Evolutionary conservation across 495 filamentous ascomycete genomes (phyloP).

Genomic region (Talaromyces stipitatus): DNA sequence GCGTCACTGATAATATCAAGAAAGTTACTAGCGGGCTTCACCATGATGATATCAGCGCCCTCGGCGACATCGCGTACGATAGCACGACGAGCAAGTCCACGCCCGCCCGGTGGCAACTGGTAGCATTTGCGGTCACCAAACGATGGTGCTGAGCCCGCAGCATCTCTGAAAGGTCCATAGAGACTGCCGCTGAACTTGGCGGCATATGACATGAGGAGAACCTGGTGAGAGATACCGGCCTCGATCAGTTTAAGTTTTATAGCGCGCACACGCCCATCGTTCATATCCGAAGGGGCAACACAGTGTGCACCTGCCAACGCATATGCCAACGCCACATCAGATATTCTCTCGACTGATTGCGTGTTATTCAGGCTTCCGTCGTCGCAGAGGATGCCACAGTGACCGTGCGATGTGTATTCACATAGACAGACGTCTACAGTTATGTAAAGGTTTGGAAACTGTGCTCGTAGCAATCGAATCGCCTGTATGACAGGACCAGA

Average conservation of each 20-base stretch:
- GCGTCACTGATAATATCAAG: conserved; percentile 95
- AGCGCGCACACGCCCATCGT: conserved; percentile 89
- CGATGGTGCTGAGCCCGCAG: conserved; percentile 82
- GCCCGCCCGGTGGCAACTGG: conserved; percentile 84
- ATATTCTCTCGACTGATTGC: conserved; percentile 85
- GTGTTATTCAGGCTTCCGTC: conserved; percentile 90
- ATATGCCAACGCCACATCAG: conserved; percentile 87
- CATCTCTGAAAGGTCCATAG: conserved; percentile 95
- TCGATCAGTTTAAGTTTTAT: conserved; percentile 97
- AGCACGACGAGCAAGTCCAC: conserved; percentile 87
- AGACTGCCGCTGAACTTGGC: conserved; percentile 96
- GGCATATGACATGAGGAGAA: conserved; percentile 92
- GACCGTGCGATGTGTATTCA: conserved; percentile 98
- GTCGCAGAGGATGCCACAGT: conserved; percentile 90
- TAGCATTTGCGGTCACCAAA: conserved; percentile 96
- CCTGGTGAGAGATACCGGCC: conserved; percentile 77
- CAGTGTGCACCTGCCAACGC: conserved; percentile 91
- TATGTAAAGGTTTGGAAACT: conserved; percentile 85
- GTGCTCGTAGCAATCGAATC: conserved; percentile 71
- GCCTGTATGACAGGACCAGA: conserved; percentile 81
- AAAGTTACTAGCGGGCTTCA: conserved; percentile 91
- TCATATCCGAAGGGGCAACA: conserved; percentile 97
- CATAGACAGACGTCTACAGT: conserved; percentile 91
- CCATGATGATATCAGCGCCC: conserved; percentile 98
- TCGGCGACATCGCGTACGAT: conserved; percentile 85